These are phyloP conservation scores for Serendipita sp. DNA, from an alignment of 768 basidiomycete species.

Conservation along the genomic window DNA sequence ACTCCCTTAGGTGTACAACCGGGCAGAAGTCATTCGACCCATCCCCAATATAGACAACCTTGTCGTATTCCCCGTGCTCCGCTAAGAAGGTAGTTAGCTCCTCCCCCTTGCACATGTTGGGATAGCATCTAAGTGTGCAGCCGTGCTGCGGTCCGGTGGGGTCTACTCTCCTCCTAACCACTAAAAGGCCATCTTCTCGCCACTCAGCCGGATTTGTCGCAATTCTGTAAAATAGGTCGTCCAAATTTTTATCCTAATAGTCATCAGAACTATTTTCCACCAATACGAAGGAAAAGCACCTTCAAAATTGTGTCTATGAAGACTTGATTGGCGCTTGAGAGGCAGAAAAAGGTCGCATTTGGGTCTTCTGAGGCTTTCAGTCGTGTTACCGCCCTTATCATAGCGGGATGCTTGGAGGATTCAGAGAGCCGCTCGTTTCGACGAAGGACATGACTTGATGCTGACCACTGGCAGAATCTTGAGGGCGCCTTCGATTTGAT, in stretches of 20 bases:
- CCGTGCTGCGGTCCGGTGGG: conserved; percentile 62
- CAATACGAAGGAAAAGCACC: conserved; percentile 24
- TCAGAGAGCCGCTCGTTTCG: background rate
- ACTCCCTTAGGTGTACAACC: conserved; percentile 62
- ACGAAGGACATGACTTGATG: conserved; percentile 6
- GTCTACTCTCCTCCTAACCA: conserved; percentile 58
- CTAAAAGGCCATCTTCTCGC: conserved; percentile 50
- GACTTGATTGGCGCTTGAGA: conserved; percentile 86
- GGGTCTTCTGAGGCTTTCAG: conserved; percentile 53
- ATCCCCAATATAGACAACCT: conserved; percentile 82
- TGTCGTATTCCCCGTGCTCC: conserved; percentile 47
- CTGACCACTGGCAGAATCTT: conserved; percentile 75
- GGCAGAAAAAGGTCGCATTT: conserved; percentile 63
- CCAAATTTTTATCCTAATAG: conserved; percentile 56
- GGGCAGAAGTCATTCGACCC: conserved; percentile 95
- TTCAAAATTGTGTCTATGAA: conserved; percentile 83
- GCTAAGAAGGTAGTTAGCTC: conserved; percentile 74
- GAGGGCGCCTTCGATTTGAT: conserved; percentile 65
- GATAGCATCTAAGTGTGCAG: conserved; percentile 76
- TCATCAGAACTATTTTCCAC: background rate
- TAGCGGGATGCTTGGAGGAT: conserved; percentile 71
- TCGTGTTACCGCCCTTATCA: conserved; percentile 68
- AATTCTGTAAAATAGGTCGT: conserved; percentile 60
- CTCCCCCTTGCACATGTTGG: conserved; percentile 99
- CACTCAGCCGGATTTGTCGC: conserved; percentile 88